Evolutionary conservation across 129 eudicot species (phyloP).

Genomic region (Smallanthus sonchifolius): DNA sequence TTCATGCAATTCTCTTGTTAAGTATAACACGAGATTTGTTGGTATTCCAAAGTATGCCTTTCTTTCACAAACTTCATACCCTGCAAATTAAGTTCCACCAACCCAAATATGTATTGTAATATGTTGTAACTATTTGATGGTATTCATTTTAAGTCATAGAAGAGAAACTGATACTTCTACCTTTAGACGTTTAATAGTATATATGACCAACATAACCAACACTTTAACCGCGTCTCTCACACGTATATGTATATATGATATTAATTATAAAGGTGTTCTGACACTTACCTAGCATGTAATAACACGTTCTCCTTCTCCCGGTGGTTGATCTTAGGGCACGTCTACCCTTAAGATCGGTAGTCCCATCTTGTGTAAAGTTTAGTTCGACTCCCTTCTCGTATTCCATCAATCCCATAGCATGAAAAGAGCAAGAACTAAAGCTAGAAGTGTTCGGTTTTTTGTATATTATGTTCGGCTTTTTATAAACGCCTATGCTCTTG

Average conservation of each 20-base stretch:
- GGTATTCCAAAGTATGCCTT: slow-evolving; percentile 66
- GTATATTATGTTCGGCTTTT: background rate
- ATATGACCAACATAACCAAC: no score
- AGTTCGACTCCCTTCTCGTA: slow-evolving; percentile 38
- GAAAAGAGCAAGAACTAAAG: background rate
- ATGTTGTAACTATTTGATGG: background rate
- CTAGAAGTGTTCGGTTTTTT: background rate
- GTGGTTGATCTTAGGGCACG: slow-evolving; percentile 47
- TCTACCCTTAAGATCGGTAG: slow-evolving; percentile 54
- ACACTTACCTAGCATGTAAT: slow-evolving; percentile 52
- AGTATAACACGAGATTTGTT: slow-evolving; percentile 54
- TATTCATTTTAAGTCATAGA: no score
- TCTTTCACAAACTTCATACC: slow-evolving; percentile 69
- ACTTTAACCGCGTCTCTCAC: no score
- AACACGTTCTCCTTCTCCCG: slow-evolving; percentile 74
- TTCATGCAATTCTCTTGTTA: slow-evolving; percentile 52
- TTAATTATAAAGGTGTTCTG: no score
- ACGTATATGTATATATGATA: no score
- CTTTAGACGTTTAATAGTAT: no score
- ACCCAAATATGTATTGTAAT: no score
- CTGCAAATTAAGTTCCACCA: slow-evolving; percentile 18
- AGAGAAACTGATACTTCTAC: no score
- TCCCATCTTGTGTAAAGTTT: slow-evolving; percentile 61
- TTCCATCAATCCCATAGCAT: background rate
- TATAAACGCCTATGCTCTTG: background rate